Evolutionary conservation across 495 filamentous ascomycete species (phyloP).

Genomic region (Aspergillus indologenus): DNA sequence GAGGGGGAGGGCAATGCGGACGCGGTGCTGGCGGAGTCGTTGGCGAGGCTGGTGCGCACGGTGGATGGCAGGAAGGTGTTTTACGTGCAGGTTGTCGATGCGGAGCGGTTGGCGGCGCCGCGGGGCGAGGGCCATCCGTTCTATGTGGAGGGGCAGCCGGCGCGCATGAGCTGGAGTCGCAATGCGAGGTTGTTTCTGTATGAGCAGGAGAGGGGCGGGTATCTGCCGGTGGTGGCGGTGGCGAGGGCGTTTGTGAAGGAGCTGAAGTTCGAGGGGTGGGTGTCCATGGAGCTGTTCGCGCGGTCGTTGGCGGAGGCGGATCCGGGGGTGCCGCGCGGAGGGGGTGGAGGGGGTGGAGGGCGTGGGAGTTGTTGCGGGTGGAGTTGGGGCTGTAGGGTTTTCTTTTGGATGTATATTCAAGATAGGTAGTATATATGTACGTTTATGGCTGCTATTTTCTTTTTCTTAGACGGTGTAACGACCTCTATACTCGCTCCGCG

Average conservation of each 20-base stretch:
- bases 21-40: constrained; percentile 47
- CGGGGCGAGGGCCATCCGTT: constrained; percentile 57
- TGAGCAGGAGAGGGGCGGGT: constrained; percentile 61
- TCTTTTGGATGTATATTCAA: too few species aligned
- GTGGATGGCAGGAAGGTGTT: constrained; percentile 65
- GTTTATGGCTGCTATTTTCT: too few species aligned
- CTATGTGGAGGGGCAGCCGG: constrained; percentile 58
- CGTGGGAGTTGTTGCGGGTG: too few species aligned
- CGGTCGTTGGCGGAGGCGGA: constrained; percentile 55
- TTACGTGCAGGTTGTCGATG: constrained; percentile 40
- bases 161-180: constrained; percentile 73
- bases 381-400: too few species aligned
- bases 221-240: constrained; percentile 50
- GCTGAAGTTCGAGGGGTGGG: constrained; percentile 63
- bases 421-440: too few species aligned
- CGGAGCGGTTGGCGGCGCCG: too few species aligned
- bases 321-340: constrained; percentile 49
- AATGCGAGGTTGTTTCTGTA: constrained; percentile 69
- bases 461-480: too few species aligned
- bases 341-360: too few species aligned
- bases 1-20: constrained; percentile 56
- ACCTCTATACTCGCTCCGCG: too few species aligned
- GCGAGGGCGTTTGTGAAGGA: constrained; percentile 53
- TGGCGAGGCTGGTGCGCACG: constrained; percentile 49
- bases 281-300: constrained; percentile 65